Evolutionary conservation across 352 stramenopile species (phyloP), one percentile per base, ranked within the genome.

Genomic region (Phytopythium cucurbitacearum): DNA sequence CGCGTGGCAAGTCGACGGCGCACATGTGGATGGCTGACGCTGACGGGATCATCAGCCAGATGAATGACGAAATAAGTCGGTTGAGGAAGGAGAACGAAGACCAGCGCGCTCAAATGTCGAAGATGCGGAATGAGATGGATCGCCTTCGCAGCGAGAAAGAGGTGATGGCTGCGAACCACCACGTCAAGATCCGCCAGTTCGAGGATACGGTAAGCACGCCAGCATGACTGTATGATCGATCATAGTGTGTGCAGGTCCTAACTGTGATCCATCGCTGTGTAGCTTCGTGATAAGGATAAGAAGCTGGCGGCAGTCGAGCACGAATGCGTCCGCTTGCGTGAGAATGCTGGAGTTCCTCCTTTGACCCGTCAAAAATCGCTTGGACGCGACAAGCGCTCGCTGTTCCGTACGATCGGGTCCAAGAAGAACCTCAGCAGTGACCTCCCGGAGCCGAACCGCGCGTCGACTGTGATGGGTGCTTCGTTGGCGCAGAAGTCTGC

Each of bases 21-120:
- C 78, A 93, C 36, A 45, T 87, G 37, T 91, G 84, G 82, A 94
- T 94, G 79, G 80, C 83, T 54, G 85, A 94, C 57, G 81, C 83
- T 7, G 85, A 90, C 56, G 80, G 74, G 7, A 91, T 94, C 57
- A 91, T 94, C 42, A 83, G 57, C 37, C 77, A 88, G 51, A 64
- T 94, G 3, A 84, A 93, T 33, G 73, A 85, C 33, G 79, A 94
- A 57, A 66, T 82, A 4, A 74, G 71, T 40, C 78, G 80, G 16
- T 53, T 94, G 12, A 80, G 83, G 8, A 86, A 78, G 48, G 75
- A 94, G 45, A 89, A 90, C 32, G 82, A 91, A 59, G 79, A 92
- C 13, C 76, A 87, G 40, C 68, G 76, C 15, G 53, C 50, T 3
- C 49, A 71, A 10, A 86, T 65, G 35, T 60, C 64, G 3, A 63